phyloP scores from a whole-genome alignment of 257 asterid genomes.

The Phtheirospermum japonicum region DNA sequence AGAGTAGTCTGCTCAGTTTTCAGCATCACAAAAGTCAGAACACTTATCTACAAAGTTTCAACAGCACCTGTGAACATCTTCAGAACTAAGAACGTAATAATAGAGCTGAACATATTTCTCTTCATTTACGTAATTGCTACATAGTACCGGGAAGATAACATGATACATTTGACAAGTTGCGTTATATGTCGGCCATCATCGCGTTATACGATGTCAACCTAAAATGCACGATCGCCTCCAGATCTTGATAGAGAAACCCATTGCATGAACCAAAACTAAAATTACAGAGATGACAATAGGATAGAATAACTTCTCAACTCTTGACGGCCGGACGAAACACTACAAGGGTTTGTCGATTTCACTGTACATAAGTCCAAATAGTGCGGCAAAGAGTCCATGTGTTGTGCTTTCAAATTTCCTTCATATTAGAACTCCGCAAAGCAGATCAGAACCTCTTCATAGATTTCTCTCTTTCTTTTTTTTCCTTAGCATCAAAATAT shows the following conservation, averaged over 20 bases:
- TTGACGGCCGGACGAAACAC: background rate
- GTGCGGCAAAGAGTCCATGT: background rate
- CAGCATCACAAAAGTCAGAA: slow-evolving; percentile 1
- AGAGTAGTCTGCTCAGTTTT: background rate
- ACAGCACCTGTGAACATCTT: background rate
- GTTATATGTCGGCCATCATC: background rate
- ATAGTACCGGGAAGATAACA: background rate
- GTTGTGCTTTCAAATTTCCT: slow-evolving; percentile 2
- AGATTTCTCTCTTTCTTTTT: background rate
- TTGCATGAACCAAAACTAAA: background rate
- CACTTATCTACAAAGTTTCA: slow-evolving; percentile 22
- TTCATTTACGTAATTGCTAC: slow-evolving; percentile 5
- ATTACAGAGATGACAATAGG: background rate
- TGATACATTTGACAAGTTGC: background rate
- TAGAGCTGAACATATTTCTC: background rate
- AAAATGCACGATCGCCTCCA: background rate
- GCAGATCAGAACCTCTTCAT: slow-evolving; percentile 6
- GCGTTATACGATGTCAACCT: background rate
- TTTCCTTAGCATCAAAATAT: slow-evolving; percentile 5
- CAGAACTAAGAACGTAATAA: background rate
- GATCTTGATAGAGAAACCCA: background rate
- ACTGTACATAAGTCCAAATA: background rate
- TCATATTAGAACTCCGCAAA: slow-evolving; percentile 6
- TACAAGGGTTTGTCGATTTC: background rate
- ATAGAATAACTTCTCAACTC: background rate